Conservation (phyloP, 805 yeast genomes). For the Candida anglica region DNA sequence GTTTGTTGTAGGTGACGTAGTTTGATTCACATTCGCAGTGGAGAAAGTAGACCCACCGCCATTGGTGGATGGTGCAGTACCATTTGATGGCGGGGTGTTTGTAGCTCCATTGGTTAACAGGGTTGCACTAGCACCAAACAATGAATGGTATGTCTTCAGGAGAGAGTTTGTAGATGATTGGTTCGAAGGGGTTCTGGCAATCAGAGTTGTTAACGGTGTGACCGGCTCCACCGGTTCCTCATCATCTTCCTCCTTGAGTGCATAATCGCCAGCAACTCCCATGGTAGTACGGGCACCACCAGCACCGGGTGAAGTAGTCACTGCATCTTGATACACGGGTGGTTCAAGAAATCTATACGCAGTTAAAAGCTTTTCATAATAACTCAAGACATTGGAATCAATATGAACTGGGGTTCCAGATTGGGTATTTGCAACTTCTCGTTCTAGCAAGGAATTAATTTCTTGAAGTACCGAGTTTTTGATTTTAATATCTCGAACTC, state of each 20-base stretch:
- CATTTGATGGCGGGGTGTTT: no score
- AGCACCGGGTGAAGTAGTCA: neutral
- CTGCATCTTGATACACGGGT: slow-evolving; percentile 8
- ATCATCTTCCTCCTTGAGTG: slow-evolving; percentile 15
- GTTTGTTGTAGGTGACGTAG: neutral
- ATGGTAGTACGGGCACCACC: slow-evolving; percentile 6
- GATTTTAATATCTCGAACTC: slow-evolving; percentile 24
- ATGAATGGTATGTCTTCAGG: slow-evolving; percentile 9
- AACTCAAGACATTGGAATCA: slow-evolving; percentile 10
- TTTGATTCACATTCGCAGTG: neutral
- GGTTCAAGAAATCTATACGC: slow-evolving; percentile 30
- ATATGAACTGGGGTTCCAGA: slow-evolving; percentile 6
- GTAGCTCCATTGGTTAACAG: neutral
- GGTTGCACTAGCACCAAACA: slow-evolving; percentile 1
- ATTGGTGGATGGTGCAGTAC: no score
- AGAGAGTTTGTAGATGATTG: slow-evolving; percentile 10
- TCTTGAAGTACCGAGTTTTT: slow-evolving; percentile 30
- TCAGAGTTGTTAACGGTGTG: slow-evolving; percentile 7
- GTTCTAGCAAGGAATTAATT: slow-evolving; percentile 25
- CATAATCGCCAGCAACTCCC: slow-evolving; percentile 1
- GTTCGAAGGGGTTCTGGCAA: slow-evolving; percentile 10
- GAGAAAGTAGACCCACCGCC: neutral
- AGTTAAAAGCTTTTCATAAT: slow-evolving; percentile 26
- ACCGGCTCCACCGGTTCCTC: slow-evolving; percentile 13
- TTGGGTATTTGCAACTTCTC: slow-evolving; percentile 9